Conservation (phyloP, 305 asterid species). For the Coffea humblotiana region DNA sequence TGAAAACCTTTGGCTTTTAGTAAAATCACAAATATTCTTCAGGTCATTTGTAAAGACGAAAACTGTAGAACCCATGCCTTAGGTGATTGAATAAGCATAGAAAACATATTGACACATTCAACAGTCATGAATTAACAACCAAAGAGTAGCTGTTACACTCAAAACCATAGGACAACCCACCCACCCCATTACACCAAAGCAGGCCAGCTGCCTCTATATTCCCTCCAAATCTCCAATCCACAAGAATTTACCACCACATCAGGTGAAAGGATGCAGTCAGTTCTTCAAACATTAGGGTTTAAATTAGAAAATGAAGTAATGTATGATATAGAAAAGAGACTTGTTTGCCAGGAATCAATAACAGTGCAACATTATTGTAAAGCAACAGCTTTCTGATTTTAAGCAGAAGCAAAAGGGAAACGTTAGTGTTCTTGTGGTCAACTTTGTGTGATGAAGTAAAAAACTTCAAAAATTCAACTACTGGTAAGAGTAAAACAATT, state of each 20-base stretch:
- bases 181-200: background rate
- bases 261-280: background rate
- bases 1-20: background rate
- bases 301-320: background rate
- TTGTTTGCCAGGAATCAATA: background rate
- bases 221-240: background rate
- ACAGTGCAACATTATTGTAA: background rate
- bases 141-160: too few species aligned
- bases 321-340: background rate
- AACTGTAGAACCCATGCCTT: background rate
- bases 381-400: background rate
- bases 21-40: background rate
- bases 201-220: background rate
- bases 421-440: background rate
- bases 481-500: background rate
- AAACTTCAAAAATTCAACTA: background rate
- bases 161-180: too few species aligned
- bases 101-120: background rate
- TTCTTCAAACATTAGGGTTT: background rate
- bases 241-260: background rate
- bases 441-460: background rate
- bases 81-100: background rate
- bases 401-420: background rate
- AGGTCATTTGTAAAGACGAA: background rate
- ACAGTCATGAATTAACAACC: background rate